Evolutionary conservation across 23 red algal species (phyloP).

Genomic region (Gracilaria domingensis): DNA sequence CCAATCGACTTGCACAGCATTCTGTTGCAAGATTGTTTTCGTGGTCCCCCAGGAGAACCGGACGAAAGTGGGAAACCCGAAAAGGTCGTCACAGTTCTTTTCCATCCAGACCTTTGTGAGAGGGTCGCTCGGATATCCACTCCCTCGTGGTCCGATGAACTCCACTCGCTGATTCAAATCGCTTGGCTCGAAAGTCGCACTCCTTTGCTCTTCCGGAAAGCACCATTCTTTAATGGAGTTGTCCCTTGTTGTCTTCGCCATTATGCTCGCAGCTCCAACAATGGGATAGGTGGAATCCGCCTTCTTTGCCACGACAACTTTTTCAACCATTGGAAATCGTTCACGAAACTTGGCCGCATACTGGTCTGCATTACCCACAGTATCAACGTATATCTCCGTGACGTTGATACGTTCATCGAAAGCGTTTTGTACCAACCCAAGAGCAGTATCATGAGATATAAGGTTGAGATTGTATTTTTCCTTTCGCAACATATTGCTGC

Average conservation of each 20-base stretch:
- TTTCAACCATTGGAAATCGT: slow-evolving; percentile 61
- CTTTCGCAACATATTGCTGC: slow-evolving; percentile 66
- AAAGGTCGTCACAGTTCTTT: slow-evolving; percentile 67
- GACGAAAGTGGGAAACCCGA: slow-evolving; percentile 86
- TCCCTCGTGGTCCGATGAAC: slow-evolving; percentile 46
- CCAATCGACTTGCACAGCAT: slow-evolving; percentile 68
- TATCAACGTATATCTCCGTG: slow-evolving; percentile 87
- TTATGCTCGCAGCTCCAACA: slow-evolving; percentile 91
- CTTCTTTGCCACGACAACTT: slow-evolving; percentile 84
- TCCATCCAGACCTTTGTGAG: slow-evolving; percentile 82
- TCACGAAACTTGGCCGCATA: slow-evolving; percentile 74
- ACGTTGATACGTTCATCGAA: slow-evolving; percentile 58
- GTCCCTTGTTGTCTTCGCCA: slow-evolving; percentile 87
- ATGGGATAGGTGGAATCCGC: slow-evolving; percentile 79
- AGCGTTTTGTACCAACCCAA: slow-evolving; percentile 70
- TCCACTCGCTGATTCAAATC: slow-evolving; percentile 18
- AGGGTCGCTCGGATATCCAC: slow-evolving; percentile 91
- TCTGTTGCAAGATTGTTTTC: slow-evolving; percentile 33
- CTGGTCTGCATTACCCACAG: slow-evolving; percentile 72
- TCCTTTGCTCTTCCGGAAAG: slow-evolving; percentile 72
- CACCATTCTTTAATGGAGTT: slow-evolving; percentile 66
- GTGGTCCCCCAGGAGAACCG: slow-evolving; percentile 88
- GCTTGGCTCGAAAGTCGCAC: not conserved
- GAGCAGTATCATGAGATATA: slow-evolving; percentile 78
- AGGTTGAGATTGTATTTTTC: slow-evolving; percentile 78